Evolutionary conservation across 106 monocot species (phyloP).

Genomic region (Cymbidium sinense): DNA sequence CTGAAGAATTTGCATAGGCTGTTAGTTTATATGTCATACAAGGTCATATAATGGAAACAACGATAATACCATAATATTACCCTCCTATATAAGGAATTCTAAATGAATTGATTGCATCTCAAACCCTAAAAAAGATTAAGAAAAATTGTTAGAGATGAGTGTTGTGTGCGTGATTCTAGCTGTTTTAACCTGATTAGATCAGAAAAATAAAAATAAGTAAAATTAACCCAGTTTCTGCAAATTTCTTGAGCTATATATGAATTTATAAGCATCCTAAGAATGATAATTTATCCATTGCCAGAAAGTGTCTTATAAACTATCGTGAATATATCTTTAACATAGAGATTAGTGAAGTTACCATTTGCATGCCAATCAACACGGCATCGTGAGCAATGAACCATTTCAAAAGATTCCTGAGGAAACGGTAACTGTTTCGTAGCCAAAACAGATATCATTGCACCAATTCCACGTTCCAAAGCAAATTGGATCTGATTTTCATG

Average conservation of each 20-base stretch:
- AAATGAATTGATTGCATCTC: background rate
- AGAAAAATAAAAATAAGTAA: background rate
- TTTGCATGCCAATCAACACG: conserved; percentile 99
- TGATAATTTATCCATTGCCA: background rate
- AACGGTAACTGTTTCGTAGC: conserved; percentile 87
- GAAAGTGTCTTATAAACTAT: background rate
- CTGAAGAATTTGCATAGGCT: background rate
- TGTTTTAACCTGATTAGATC: background rate
- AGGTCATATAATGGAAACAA: background rate
- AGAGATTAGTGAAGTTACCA: conserved; percentile 42
- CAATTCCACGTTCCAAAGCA: conserved; percentile 70
- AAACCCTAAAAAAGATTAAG: background rate
- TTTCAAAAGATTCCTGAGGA: conserved; percentile 77
- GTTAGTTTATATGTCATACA: background rate
- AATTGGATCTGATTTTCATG: conserved; percentile 90
- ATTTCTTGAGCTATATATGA: background rate
- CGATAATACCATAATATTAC: background rate
- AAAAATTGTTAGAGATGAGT: background rate
- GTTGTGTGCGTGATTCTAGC: background rate
- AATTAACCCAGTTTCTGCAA: background rate
- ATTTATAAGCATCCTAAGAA: background rate
- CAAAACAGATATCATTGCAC: conserved; percentile 80
- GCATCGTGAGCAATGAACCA: conserved; percentile 98
- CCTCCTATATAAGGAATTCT: background rate
- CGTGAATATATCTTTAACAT: background rate